Base-by-base conservation (phyloP, 441 rosid genomes). In the Populus hybrid region DNA sequence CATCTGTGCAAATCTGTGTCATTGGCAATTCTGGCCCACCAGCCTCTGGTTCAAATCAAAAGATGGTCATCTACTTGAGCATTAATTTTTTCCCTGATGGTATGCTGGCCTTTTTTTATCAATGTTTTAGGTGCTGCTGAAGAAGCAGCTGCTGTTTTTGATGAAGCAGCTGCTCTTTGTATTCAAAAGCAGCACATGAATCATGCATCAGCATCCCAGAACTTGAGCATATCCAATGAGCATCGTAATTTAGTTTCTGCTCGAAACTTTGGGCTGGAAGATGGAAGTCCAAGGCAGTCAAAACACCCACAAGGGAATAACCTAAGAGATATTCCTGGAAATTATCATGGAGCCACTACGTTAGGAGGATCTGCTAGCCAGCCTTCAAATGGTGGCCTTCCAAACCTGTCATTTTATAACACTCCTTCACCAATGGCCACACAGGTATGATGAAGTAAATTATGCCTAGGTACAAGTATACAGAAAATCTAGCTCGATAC, bases 401-500 rank as follows among this genome's bases (percentile, higher is more conserved):
- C 93, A 64, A 90, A 89, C 77, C 76, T 88, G 76, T 80, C 93
- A 76, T 89, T 89, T 75, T 96, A 90, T 82, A 94, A 80, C 82
- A 96, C 99, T 42, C 99, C 99, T 77, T 94, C 98, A 9, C 97
- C 98, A 78, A 84, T 93, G 82, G 89, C 88, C 67, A 74, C 92
- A 29, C 97, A 92, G 95, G 97, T 93, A 86, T 64, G 82, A 63
- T 73, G 66, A 38, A 7, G 14, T 26, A 42, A 68, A 61, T 40
- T 69, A 31, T 20, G 24, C 45, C 24, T 28, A 72, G 14, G 16
- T 64, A 18, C 21, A 5, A 7, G 21, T 10, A 31, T 35, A 20
- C n/a, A 53, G 8, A 53, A 53, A 53, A 2, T 53, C 0, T 65
- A n/a, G 20, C 61, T 69, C 1, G 11, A n/a, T 28, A n/a, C 53